Base-by-base conservation (phyloP, 2,329 filamentous ascomycete genomes). In the Hortaea werneckii region DNA sequence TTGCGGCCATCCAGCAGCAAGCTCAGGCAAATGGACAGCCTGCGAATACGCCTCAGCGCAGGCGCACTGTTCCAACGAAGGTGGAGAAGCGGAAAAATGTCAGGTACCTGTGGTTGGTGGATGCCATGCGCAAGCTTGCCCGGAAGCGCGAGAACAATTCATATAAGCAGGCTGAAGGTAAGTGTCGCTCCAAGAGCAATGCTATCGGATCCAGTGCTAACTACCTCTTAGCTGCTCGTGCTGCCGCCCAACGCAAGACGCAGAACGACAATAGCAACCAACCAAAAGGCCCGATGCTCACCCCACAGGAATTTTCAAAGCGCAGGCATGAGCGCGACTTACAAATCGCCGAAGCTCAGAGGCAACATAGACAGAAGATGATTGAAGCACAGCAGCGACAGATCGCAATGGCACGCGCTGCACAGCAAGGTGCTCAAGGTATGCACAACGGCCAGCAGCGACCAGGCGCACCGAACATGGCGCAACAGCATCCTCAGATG, bases 51-150 rank as follows among this genome's bases (percentile, higher is more conserved):
- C 71, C 77, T 26, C 65, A 75, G 43, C 70, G 86, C 47, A 76
- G 87, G 50, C 78, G 83, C 28, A 94, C 87, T 0, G 80, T 83
- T 0, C 89, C 90, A 3, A 70, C 92, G 29, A 78, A 87, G 43
- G 90, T 98, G 5, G 90, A 96, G 59, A 80, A 89, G 50, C 80
- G 89, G 46, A 82, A 87, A 53, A 87, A 87, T 52, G 85, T 88
- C 51, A 87, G 88, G 60, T 87, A 95, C 60, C 72, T 96, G 47
- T 85, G 85, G 40, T 75, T 96, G 58, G 82, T 98, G 54, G 90
- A 96, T 66, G 86, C 86, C 3, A 95, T 96, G 87, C 80, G 89
- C 37, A 98, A 96, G 64, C 67, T 95, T 41, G 89, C 89, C 1
- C 94, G 95, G 73, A 96, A 95, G 67, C 80, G 90, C 27, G 92